Conservation (phyloP, 2,329 filamentous ascomycete genomes). For the Colletotrichum spinosum region DNA sequence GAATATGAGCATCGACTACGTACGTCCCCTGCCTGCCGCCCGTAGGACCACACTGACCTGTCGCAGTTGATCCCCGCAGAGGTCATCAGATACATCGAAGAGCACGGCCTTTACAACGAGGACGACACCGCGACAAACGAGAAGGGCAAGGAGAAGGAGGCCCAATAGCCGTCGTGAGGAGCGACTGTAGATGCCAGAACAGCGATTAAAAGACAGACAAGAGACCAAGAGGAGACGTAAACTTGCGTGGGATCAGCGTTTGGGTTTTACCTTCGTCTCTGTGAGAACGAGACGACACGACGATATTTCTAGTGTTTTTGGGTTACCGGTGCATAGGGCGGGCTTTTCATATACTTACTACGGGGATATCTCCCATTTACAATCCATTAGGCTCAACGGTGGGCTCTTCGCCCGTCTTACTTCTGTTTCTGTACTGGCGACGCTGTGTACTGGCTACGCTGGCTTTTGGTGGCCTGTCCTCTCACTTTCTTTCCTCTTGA, state of each 20-base stretch:
- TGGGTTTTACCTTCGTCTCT: slow-evolving; percentile 15
- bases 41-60: slow-evolving; percentile 71
- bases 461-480: too few species aligned
- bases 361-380: slow-evolving; percentile 22
- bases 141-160: slow-evolving; percentile 33
- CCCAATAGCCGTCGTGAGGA: slow-evolving; percentile 11
- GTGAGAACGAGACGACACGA: slow-evolving; percentile 19
- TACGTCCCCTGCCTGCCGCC: slow-evolving; percentile 2
- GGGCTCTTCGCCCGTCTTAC: too few species aligned
- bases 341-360: slow-evolving; percentile 23
- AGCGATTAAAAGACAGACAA: slow-evolving; percentile 1
- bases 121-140: slow-evolving; percentile 33
- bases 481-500: too few species aligned
- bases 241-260: slow-evolving; percentile 34
- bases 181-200: neutral
- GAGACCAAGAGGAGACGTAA: slow-evolving; percentile 8
- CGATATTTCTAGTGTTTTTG: slow-evolving; percentile 8
- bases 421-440: too few species aligned
- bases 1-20: slow-evolving; percentile 39
- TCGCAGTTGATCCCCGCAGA: slow-evolving; percentile 81
- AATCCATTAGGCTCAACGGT: neutral
- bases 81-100: slow-evolving; percentile 80
- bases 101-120: slow-evolving; percentile 74
- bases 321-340: slow-evolving; percentile 25
- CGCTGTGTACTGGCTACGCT: too few species aligned